Percentiles rank a stretch among this genome's conserved stretches.
phyloP scores from a whole-genome alignment of 805 yeast genomes.

The Zygoascus ofunaensis region DNA sequence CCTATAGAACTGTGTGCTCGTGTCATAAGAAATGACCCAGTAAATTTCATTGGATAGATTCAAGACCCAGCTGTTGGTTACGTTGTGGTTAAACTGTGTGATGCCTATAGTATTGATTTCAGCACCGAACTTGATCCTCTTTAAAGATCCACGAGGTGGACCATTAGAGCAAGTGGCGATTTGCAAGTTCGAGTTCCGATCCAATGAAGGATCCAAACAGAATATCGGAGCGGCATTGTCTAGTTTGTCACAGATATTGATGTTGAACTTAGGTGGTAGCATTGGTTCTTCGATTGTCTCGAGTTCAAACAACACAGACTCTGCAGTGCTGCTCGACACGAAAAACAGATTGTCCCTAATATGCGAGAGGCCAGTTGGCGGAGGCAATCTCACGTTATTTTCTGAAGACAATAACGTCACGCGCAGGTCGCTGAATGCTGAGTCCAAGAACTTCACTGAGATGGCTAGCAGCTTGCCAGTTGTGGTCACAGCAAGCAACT shows the following conservation, averaged over 20 bases:
- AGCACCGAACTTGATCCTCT: neutral
- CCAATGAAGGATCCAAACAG: neutral
- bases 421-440: neutral
- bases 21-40: neutral
- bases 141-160: slow-evolving; percentile 1
- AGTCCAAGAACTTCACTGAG: neutral
- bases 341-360: neutral
- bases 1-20: neutral
- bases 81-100: neutral
- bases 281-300: neutral
- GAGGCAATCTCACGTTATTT: neutral
- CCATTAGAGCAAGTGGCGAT: slow-evolving; percentile 1
- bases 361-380: neutral
- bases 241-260: neutral
- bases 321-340: neutral
- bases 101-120: neutral
- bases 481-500: neutral
- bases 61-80: neutral
- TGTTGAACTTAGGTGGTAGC: neutral
- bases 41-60: neutral
- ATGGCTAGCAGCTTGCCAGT: neutral
- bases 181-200: neutral
- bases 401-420: neutral
- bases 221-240: neutral
- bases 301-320: neutral